These are phyloP conservation scores for Myrica gale DNA, from an alignment of 306 rosid genomes.

Conservation along the genomic window DNA sequence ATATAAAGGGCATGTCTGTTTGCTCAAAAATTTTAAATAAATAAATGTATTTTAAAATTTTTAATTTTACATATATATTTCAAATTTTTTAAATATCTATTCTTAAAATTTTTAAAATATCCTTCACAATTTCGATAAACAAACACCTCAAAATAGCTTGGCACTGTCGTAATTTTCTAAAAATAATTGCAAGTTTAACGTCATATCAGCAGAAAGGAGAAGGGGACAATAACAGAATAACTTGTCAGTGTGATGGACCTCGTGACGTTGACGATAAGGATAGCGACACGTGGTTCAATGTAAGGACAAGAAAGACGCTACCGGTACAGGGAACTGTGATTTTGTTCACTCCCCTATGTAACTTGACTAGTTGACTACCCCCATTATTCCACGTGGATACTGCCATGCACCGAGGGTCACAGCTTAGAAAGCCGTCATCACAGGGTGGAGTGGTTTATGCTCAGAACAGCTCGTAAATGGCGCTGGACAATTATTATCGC, in stretches of 20 bases:
- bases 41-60: too few relatives aligned
- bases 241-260: background rate
- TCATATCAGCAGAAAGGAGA: background rate
- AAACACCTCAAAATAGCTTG: background rate
- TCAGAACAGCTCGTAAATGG: background rate
- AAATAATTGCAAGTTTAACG: background rate
- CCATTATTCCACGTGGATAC: background rate
- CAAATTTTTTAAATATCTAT: too few relatives aligned
- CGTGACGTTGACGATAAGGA: background rate
- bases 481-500: background rate
- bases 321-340: background rate
- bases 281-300: background rate
- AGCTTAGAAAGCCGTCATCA: background rate
- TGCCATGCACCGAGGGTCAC: background rate
- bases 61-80: too few relatives aligned
- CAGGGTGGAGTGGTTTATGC: background rate
- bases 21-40: too few relatives aligned
- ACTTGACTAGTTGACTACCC: background rate
- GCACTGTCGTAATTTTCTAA: background rate
- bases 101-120: too few relatives aligned
- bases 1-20: too few relatives aligned
- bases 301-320: background rate
- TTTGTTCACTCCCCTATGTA: background rate
- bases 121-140: too few relatives aligned
- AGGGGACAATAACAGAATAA: background rate